Conservation (phyloP, 345 rosid genomes). For the Pseudoturritis turrita region DNA sequence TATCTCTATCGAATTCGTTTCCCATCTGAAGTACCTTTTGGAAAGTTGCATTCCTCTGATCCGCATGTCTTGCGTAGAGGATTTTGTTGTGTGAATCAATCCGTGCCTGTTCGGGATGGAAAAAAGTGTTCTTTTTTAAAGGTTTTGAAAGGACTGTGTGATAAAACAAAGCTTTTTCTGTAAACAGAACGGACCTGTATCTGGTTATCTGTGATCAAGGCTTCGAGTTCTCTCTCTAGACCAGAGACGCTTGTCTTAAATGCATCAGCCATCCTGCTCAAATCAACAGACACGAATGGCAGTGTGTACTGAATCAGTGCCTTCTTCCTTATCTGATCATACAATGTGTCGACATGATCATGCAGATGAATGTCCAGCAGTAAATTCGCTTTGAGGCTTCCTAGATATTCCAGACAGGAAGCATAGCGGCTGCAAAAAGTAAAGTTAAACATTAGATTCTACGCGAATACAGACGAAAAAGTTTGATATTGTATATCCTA, state of each 20-base stretch:
- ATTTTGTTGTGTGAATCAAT: constrained; percentile 98
- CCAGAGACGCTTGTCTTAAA: constrained; percentile 85
- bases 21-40: constrained; percentile 96
- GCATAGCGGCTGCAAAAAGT: constrained; percentile 74
- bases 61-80: constrained; percentile 94
- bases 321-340: constrained; percentile 90
- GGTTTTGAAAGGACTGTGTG: neutral
- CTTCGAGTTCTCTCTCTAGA: constrained; percentile 83
- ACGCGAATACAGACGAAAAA: neutral
- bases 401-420: constrained; percentile 88
- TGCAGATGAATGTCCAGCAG: constrained; percentile 91
- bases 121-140: neutral
- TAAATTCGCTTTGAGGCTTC: constrained; percentile 76
- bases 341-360: constrained; percentile 80
- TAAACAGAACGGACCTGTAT: constrained; percentile 57
- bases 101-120: constrained; percentile 62
- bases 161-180: neutral
- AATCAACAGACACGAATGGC: constrained; percentile 95
- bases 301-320: constrained; percentile 98
- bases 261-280: constrained; percentile 95
- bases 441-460: neutral
- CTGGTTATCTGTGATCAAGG: constrained; percentile 89
- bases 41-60: constrained; percentile 93
- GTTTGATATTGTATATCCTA: neutral
- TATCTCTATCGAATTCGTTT: constrained; percentile 82